Percentiles rank a stretch among this genome's conserved stretches.
phyloP scores from a whole-genome alignment of 768 basidiomycete genomes.

The Podaxis rugospora region DNA sequence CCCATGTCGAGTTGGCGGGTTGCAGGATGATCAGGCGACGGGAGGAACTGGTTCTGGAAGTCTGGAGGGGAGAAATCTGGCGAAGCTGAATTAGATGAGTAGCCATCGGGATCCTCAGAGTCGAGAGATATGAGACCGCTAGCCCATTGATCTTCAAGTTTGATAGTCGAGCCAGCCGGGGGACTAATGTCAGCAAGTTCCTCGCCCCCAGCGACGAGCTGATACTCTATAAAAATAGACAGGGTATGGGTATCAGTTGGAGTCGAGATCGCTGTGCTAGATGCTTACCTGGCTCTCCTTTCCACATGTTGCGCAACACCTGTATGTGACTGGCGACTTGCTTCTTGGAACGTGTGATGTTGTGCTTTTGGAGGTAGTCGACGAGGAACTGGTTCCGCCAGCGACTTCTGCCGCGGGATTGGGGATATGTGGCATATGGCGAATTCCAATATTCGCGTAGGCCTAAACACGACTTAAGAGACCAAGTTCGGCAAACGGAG shows the following conservation, averaged over 20 bases:
- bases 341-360: constrained; percentile 75
- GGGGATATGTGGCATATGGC: constrained; percentile 70
- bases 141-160: constrained; percentile 48
- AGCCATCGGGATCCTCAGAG: constrained; percentile 36
- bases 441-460: constrained; percentile 77
- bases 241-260: constrained; percentile 11
- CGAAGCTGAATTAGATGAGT: constrained; percentile 35
- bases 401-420: constrained; percentile 69
- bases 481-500: not conserved
- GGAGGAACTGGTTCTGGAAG: constrained; percentile 39
- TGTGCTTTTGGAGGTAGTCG: constrained; percentile 67
- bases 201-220: constrained; percentile 77
- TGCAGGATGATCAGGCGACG: constrained; percentile 37
- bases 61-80: constrained; percentile 45
- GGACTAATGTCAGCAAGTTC: constrained; percentile 51
- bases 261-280: not conserved
- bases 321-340: constrained; percentile 90
- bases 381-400: constrained; percentile 87
- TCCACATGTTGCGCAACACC: constrained; percentile 85
- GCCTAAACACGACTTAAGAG: constrained; percentile 33
- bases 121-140: constrained; percentile 40
- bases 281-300: constrained; percentile 64
- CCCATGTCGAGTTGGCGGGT: constrained; percentile 16
- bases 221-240: constrained; percentile 47
- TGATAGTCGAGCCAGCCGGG: constrained; percentile 44